These are phyloP conservation scores for Yamadazyma pseudoaaseri DNA, from an alignment of 1,139 yeast species.

Conservation along the genomic window DNA sequence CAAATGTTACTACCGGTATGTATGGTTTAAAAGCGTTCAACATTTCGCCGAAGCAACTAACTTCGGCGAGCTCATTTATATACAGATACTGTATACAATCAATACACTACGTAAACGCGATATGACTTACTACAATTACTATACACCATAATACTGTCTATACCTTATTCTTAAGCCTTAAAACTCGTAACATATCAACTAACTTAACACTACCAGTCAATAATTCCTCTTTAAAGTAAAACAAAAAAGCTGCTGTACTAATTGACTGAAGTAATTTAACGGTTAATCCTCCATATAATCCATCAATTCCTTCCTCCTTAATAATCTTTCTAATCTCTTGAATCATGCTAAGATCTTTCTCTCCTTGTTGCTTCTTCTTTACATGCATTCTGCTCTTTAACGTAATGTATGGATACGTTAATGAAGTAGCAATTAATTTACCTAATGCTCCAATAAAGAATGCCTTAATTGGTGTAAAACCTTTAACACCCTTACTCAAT, in stretches of 20 bases:
- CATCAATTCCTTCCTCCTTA: conserved; percentile 66
- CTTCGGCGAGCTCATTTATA: conserved; percentile 1
- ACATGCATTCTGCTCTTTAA: conserved; percentile 87
- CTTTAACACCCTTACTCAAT: conserved; percentile 46
- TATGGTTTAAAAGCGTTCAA: conserved; percentile 14
- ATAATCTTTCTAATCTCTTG: conserved; percentile 52
- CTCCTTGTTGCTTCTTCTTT: conserved; percentile 37
- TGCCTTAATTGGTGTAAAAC: conserved; percentile 65
- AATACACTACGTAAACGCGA: background rate
- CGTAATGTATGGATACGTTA: conserved; percentile 90
- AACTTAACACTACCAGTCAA: conserved; percentile 49
- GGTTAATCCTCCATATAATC: conserved; percentile 78
- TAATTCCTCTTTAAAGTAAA: conserved; percentile 87
- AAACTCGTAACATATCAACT: conserved; percentile 29
- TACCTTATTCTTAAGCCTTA: too few species aligned
- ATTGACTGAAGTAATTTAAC: conserved; percentile 84
- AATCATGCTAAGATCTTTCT: conserved; percentile 37
- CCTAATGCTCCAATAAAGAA: conserved; percentile 88
- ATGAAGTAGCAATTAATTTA: conserved; percentile 79
- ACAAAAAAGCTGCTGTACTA: conserved; percentile 84
- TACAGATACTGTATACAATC: background rate
- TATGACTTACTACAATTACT: background rate
- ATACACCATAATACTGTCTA: too few species aligned
- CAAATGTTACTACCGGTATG: conserved; percentile 3
- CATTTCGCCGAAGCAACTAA: conserved; percentile 6